Percentiles rank a stretch among this genome's conserved stretches.
phyloP scores from a whole-genome alignment of 1,139 yeast genomes.

The Saccharomycopsis hybrid region DNA sequence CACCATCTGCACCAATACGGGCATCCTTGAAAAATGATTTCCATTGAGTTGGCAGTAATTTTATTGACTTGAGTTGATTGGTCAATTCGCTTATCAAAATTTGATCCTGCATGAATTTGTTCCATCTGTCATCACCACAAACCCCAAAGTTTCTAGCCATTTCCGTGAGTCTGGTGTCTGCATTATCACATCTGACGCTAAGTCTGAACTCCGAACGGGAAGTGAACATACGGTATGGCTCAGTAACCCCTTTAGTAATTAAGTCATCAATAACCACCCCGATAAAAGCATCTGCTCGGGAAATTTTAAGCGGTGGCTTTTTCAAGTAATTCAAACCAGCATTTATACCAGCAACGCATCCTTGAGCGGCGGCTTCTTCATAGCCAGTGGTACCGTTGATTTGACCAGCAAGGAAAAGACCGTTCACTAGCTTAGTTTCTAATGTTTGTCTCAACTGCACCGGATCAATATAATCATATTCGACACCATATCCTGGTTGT shows the following conservation, averaged over 20 bases:
- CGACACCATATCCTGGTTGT: constrained; percentile 98
- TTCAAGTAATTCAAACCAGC: constrained; percentile 44
- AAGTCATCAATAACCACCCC: constrained; percentile 94
- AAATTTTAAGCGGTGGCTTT: constrained; percentile 46
- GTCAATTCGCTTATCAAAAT: constrained; percentile 40
- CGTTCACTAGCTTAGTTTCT: constrained; percentile 75
- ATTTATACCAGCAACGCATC: constrained; percentile 90
- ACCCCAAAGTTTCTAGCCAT: constrained; percentile 64
- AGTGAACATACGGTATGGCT: constrained; percentile 97
- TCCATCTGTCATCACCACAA: constrained; percentile 56
- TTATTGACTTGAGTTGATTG: constrained; percentile 39
- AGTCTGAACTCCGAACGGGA: constrained; percentile 91
- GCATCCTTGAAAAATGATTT: constrained; percentile 27
- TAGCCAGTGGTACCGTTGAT: constrained; percentile 98
- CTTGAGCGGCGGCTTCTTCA: constrained; percentile 98
- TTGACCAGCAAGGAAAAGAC: constrained; percentile 90
- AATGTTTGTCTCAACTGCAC: constrained; percentile 71
- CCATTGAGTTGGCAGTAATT: constrained; percentile 61
- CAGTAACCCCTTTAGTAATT: constrained; percentile 92
- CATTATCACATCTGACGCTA: constrained; percentile 88
- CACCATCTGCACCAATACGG: constrained; percentile 4
- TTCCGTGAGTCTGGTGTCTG: constrained; percentile 75
- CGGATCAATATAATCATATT: constrained; percentile 94
- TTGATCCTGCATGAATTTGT: constrained; percentile 40
- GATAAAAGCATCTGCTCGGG: constrained; percentile 78